Evolutionary conservation across 2,329 filamentous ascomycete species (phyloP).

Genomic region (Fonsecaea monophora): DNA sequence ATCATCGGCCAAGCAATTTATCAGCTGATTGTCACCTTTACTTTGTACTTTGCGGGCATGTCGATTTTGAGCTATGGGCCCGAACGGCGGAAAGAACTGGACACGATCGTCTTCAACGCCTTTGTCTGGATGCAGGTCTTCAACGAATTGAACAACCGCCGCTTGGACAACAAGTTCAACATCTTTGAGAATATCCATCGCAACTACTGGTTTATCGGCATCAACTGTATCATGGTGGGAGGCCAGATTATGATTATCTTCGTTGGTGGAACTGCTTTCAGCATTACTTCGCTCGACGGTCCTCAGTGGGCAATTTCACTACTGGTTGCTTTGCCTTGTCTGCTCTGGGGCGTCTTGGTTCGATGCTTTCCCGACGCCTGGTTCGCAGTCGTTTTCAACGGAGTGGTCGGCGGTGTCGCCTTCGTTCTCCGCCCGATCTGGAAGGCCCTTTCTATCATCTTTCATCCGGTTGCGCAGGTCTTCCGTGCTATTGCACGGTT

Average conservation of each 20-base stretch:
- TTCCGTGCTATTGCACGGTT: conserved; percentile 37
- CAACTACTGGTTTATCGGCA: conserved; percentile 88
- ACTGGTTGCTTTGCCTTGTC: conserved; percentile 80
- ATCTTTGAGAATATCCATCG: conserved; percentile 86
- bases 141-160: conserved; percentile 96
- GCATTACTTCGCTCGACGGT: conserved; percentile 72
- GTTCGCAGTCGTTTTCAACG: conserved; percentile 52
- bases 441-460: conserved; percentile 43
- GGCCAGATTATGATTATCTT: conserved; percentile 90
- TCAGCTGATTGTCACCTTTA: conserved; percentile 78
- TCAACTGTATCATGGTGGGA: conserved; percentile 85
- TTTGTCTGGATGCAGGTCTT: conserved; percentile 99
- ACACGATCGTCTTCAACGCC: conserved; percentile 92
- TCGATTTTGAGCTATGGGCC: conserved; percentile 65
- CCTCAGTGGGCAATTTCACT: conserved; percentile 88
- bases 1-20: conserved; percentile 91
- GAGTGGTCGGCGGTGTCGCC: conserved; percentile 62
- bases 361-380: conserved; percentile 79
- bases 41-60: conserved; percentile 77
- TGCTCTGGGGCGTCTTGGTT: conserved; percentile 81
- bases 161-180: conserved; percentile 93
- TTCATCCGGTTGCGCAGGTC: conserved; percentile 43
- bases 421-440: conserved; percentile 55
- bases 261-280: conserved; percentile 81
- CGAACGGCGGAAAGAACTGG: conserved; percentile 61